Percentiles rank a stretch among this genome's conserved stretches.
Conservation (phyloP, 768 basidiomycete genomes). For the Pleurotus citrinopileatus region DNA sequence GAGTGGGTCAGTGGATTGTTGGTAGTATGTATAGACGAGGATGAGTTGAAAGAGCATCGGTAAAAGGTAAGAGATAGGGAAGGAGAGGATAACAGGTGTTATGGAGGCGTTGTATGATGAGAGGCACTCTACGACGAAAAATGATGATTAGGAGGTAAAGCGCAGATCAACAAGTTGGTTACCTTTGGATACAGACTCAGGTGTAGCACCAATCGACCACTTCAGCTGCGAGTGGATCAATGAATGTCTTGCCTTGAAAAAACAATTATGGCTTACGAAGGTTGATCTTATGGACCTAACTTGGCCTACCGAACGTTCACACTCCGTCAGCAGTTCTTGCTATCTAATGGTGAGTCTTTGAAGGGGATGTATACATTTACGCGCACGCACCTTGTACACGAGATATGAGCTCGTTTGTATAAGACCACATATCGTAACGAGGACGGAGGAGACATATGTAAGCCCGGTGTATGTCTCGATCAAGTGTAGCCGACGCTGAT, state of each 20-base stretch:
- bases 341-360: neutral
- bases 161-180: too few species aligned
- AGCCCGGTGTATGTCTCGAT: conserved; percentile 1
- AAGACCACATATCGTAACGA: conserved; percentile 3
- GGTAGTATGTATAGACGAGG: conserved; percentile 11
- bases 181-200: neutral
- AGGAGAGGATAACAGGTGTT: neutral
- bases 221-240: neutral
- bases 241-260: neutral
- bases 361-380: neutral
- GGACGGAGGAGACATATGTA: conserved; percentile 1
- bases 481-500: conserved; percentile 4
- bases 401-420: conserved; percentile 8
- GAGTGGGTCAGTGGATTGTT: conserved; percentile 5
- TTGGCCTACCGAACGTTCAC: neutral
- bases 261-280: conserved; percentile 5
- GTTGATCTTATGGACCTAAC: conserved; percentile 4
- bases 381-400: neutral
- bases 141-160: neutral
- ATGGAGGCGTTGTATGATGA: conserved; percentile 3
- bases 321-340: conserved; percentile 13
- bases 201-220: neutral
- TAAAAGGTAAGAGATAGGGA: conserved; percentile 12
- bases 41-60: conserved; percentile 11
- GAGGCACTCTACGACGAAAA: conserved; percentile 1